Conservation (phyloP, 140 eudicot species). For the Cichorium intybus region DNA sequence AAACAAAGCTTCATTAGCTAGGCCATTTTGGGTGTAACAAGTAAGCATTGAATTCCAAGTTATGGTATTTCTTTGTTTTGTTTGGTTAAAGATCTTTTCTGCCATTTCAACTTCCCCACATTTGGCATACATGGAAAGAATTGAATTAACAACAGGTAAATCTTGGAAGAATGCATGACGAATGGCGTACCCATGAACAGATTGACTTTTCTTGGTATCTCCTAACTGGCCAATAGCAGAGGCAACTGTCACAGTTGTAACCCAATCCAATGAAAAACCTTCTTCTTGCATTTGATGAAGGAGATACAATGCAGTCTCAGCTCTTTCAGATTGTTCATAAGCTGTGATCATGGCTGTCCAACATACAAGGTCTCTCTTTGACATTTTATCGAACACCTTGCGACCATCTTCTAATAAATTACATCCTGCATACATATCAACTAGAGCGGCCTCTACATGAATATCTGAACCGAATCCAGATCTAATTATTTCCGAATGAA, state of each 20-base stretch:
- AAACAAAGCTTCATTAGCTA: constrained; percentile 35
- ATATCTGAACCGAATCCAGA: constrained; percentile 45
- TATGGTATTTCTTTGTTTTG: constrained; percentile 44
- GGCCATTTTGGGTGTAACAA: constrained; percentile 39
- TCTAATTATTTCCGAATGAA: constrained; percentile 37
- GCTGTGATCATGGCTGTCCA: constrained; percentile 51
- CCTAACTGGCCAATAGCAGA: constrained; percentile 47
- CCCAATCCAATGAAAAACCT: constrained; percentile 33
- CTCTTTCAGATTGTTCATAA: constrained; percentile 33
- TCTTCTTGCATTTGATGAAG: constrained; percentile 30
- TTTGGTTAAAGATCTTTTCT: constrained; percentile 30
- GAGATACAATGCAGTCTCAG: constrained; percentile 26
- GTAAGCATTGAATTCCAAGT: constrained; percentile 67
- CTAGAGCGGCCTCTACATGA: constrained; percentile 39
- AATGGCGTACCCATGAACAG: constrained; percentile 39
- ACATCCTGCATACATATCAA: constrained; percentile 47
- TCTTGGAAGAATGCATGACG: constrained; percentile 28
- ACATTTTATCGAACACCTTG: constrained; percentile 49
- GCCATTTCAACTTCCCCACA: constrained; percentile 45
- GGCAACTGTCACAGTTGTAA: constrained; percentile 37
- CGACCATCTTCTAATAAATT: constrained; percentile 32
- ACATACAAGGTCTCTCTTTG: constrained; percentile 32
- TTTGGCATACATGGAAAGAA: constrained; percentile 42
- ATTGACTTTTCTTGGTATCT: constrained; percentile 33
- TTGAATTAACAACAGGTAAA: constrained; percentile 49